Conservation (phyloP, 768 basidiomycete genomes). For the Austroboletus festivus region DNA sequence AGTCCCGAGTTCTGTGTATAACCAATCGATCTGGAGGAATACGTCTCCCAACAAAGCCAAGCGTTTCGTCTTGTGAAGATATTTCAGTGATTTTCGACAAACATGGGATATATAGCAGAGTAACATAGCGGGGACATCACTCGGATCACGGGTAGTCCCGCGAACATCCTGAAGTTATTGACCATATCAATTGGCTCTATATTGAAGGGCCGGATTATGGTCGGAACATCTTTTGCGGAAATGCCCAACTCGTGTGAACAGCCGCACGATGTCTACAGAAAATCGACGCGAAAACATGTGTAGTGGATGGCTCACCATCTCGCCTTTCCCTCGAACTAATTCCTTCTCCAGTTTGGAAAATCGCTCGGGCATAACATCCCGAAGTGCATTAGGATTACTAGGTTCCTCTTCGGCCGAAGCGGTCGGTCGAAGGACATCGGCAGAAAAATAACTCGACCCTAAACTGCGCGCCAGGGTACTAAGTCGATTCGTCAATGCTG, state of each 20-base stretch:
- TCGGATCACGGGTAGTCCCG: too few relatives aligned
- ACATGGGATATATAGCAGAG: background rate
- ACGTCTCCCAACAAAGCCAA: constrained; percentile 58
- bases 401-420: constrained; percentile 41
- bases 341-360: constrained; percentile 83
- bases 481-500: constrained; percentile 66
- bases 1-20: constrained; percentile 81
- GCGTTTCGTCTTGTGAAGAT: constrained; percentile 55
- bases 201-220: too few relatives aligned
- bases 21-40: constrained; percentile 77
- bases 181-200: too few relatives aligned
- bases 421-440: constrained; percentile 51
- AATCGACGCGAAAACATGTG: background rate
- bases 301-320: constrained; percentile 73
- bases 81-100: background rate
- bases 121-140: background rate
- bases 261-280: background rate
- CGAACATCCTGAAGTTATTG: too few relatives aligned
- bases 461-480: constrained; percentile 55
- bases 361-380: constrained; percentile 77
- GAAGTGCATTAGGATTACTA: constrained; percentile 39
- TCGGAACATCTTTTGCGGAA: too few relatives aligned
- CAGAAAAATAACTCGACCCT: constrained; percentile 54
- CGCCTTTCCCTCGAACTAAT: constrained; percentile 79
- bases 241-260: background rate